Evolutionary conservation across 179 eudicot species (phyloP).

Genomic region (Gypsophila paniculata): DNA sequence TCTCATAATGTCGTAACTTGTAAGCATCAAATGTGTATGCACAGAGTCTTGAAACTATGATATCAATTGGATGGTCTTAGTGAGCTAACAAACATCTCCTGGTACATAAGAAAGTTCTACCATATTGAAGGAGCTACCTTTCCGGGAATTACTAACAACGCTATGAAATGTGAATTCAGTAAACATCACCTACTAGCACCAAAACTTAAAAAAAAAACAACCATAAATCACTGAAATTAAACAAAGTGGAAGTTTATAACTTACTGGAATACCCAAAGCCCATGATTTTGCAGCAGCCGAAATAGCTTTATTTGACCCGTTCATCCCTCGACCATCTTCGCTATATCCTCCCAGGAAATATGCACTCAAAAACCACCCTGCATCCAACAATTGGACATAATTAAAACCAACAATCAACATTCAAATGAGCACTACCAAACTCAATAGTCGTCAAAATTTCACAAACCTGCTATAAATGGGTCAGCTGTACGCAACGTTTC

Average conservation of each 20-base stretch:
- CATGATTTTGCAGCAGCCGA: constrained; percentile 82
- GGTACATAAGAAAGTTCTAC: neutral
- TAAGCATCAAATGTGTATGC: neutral
- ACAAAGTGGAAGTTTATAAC: constrained; percentile 13
- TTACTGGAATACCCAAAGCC: constrained; percentile 86
- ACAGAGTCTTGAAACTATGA: neutral
- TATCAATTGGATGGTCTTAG: neutral
- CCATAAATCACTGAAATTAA: neutral
- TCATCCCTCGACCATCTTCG: constrained; percentile 84
- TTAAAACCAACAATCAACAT: neutral
- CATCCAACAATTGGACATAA: constrained; percentile 17
- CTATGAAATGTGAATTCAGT: neutral
- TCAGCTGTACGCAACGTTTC: constrained; percentile 86
- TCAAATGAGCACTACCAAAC: neutral
- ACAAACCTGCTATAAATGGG: constrained; percentile 87
- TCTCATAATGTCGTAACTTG: neutral
- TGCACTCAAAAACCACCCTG: constrained; percentile 93
- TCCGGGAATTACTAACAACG: neutral
- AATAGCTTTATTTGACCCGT: constrained; percentile 66
- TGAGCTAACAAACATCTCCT: neutral
- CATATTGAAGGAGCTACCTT: neutral
- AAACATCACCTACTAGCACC: neutral
- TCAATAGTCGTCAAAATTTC: neutral
- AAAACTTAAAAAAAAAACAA: constrained; percentile 11
- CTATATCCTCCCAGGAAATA: constrained; percentile 88